Evolutionary conservation across 768 basidiomycete species (phyloP).

Genomic region (Boletellus ananas): DNA sequence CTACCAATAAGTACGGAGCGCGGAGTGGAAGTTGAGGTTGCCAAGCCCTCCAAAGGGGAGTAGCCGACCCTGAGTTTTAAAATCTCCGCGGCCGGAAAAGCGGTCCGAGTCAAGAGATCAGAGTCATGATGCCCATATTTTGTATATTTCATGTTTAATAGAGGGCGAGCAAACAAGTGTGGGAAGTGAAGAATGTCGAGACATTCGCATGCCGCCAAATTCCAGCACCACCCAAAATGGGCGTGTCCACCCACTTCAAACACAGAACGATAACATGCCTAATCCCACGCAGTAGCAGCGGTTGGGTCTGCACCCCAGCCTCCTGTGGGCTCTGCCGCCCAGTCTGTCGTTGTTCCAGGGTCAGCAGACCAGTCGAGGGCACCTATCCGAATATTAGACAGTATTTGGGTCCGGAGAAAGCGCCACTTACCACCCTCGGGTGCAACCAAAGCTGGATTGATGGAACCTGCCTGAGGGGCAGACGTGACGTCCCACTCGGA

Average conservation of each 20-base stretch:
- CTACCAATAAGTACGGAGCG: slow-evolving; percentile 5
- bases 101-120: too few relatives aligned
- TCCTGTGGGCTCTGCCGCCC: slow-evolving; percentile 74
- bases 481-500: slow-evolving; percentile 75
- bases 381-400: slow-evolving; percentile 34
- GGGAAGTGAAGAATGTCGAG: slow-evolving; percentile 13
- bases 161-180: slow-evolving; percentile 12
- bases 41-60: too few relatives aligned
- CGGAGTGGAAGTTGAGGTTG: not conserved
- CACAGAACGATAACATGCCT: not conserved
- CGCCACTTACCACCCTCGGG: slow-evolving; percentile 45
- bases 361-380: slow-evolving; percentile 87
- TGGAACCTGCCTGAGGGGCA: slow-evolving; percentile 62
- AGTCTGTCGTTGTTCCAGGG: slow-evolving; percentile 59
- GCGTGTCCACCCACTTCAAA: slow-evolving; percentile 2
- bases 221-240: slow-evolving; percentile 2
- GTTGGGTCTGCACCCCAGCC: slow-evolving; percentile 36
- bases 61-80: too few relatives aligned
- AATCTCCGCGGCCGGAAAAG: too few relatives aligned
- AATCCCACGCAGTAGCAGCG: slow-evolving; percentile 29
- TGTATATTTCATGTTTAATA: slow-evolving; percentile 15
- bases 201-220: slow-evolving; percentile 15
- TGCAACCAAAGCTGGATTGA: slow-evolving; percentile 72
- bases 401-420: not conserved
- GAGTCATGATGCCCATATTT: slow-evolving; percentile 8